These are phyloP conservation scores for Tanacetum coccineum DNA, from an alignment of 129 eudicot species.

Conservation along the genomic window DNA sequence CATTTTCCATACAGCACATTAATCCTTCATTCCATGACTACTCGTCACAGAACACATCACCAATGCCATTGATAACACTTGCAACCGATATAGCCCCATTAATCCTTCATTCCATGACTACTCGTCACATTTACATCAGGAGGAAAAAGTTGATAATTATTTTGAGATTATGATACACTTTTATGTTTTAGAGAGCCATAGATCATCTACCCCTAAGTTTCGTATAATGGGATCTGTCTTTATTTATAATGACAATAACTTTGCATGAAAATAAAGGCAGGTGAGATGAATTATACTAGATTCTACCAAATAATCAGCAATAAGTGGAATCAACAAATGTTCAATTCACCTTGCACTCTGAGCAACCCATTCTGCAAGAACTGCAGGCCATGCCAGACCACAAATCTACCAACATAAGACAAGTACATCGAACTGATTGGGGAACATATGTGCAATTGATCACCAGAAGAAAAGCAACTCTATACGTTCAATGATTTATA, in stretches of 20 bases:
- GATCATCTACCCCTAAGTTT: too few relatives aligned
- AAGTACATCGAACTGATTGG: conserved; percentile 7
- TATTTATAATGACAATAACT: too few relatives aligned
- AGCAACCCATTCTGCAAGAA: conserved; percentile 93
- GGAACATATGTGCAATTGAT: neutral
- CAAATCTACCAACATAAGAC: conserved; percentile 57
- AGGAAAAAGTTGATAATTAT: neutral
- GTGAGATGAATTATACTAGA: too few relatives aligned
- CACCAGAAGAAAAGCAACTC: too few relatives aligned
- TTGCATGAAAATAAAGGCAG: too few relatives aligned
- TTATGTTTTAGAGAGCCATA: too few relatives aligned
- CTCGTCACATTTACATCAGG: conserved; percentile 5
- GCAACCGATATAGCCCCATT: conserved; percentile 86
- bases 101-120: conserved; percentile 94
- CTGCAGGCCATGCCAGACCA: conserved; percentile 94
- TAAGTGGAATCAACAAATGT: neutral
- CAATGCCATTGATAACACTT: conserved; percentile 63
- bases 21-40: too few relatives aligned
- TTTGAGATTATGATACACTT: too few relatives aligned
- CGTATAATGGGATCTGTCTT: too few relatives aligned
- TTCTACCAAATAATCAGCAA: conserved; percentile 13
- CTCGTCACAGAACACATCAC: conserved; percentile 72
- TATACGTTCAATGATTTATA: too few relatives aligned
- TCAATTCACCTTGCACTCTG: conserved; percentile 81
- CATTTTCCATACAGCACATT: neutral